Percentiles rank a stretch among this genome's conserved stretches.
phyloP scores from a whole-genome alignment of 441 rosid genomes.

The Populus tomentosa region DNA sequence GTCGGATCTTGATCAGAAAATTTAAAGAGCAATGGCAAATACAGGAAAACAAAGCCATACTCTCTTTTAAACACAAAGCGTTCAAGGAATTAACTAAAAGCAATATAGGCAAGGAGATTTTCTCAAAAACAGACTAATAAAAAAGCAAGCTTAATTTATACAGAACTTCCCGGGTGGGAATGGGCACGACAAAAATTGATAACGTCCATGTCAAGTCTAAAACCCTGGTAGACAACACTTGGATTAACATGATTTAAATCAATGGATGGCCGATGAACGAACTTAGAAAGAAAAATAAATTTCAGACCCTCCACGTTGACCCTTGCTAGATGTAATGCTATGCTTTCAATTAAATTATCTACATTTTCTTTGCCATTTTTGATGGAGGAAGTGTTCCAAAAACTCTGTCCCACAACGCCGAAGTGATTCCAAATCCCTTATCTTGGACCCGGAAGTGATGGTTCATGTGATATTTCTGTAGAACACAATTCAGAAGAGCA shows the following conservation, averaged over 20 bases:
- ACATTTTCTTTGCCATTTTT: conserved; percentile 35
- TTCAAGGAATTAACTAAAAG: too few relatives aligned
- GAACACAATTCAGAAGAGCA: background rate
- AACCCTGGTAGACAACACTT: conserved; percentile 2
- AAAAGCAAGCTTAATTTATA: conserved; percentile 17
- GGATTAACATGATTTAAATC: conserved; percentile 4
- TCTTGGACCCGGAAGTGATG: conserved; percentile 91
- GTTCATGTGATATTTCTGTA: conserved; percentile 95
- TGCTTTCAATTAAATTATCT: conserved; percentile 30
- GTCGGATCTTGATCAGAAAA: too few relatives aligned
- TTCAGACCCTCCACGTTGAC: conserved; percentile 5
- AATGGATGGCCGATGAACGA: conserved; percentile 1
- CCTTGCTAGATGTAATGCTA: conserved; percentile 13
- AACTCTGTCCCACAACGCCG: conserved; percentile 81
- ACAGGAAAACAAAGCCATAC: too few relatives aligned
- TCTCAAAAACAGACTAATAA: background rate
- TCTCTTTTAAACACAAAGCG: too few relatives aligned
- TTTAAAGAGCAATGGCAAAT: too few relatives aligned
- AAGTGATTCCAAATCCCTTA: conserved; percentile 94
- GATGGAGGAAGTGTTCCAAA: conserved; percentile 80
- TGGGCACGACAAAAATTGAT: conserved; percentile 10
- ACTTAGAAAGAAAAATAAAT: conserved; percentile 15
- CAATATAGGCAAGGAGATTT: too few relatives aligned
- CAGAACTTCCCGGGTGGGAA: background rate
- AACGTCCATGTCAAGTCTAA: background rate